phyloP scores from a whole-genome alignment of 2,329 filamentous ascomycete genomes.

The Penicillium sp. region DNA sequence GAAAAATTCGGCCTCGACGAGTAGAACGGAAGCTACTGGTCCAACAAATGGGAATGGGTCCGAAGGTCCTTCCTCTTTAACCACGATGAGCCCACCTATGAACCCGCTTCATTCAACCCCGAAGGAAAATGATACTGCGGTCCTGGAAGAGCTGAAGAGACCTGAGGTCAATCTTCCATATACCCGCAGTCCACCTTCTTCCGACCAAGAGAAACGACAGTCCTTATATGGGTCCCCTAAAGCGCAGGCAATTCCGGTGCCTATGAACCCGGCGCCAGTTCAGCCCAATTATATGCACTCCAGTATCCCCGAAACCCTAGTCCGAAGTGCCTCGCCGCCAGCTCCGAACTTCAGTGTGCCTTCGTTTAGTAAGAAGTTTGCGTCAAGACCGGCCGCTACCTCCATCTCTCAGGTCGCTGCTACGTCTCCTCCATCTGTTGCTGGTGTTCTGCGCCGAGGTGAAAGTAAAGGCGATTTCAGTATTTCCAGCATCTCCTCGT shows the following conservation, averaged over 20 bases:
- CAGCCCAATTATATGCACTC: slow-evolving; percentile 23
- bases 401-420: slow-evolving; percentile 8
- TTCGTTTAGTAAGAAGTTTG: slow-evolving; percentile 41
- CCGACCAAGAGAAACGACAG: slow-evolving; percentile 27
- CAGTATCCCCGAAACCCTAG: slow-evolving; percentile 24
- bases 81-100: slow-evolving; percentile 14
- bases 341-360: slow-evolving; percentile 46
- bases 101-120: slow-evolving; percentile 20
- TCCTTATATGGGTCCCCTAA: slow-evolving; percentile 23
- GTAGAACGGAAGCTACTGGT: slow-evolving; percentile 24
- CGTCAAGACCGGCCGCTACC: slow-evolving; percentile 18
- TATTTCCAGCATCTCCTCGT: slow-evolving; percentile 29
- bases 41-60: slow-evolving; percentile 11
- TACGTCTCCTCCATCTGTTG: slow-evolving; percentile 14
- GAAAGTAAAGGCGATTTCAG: slow-evolving; percentile 18
- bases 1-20: slow-evolving; percentile 29
- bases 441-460: slow-evolving; percentile 12
- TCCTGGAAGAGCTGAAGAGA: slow-evolving; percentile 15
- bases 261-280: slow-evolving; percentile 18
- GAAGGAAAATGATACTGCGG: slow-evolving; percentile 3
- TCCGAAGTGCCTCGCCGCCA: slow-evolving; percentile 34
- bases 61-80: slow-evolving; percentile 18
- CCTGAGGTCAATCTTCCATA: slow-evolving; percentile 11
- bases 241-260: slow-evolving; percentile 7
- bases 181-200: slow-evolving; percentile 21